These are phyloP conservation scores for Erysimum cheiri DNA, from an alignment of 441 rosid species.

Conservation along the genomic window DNA sequence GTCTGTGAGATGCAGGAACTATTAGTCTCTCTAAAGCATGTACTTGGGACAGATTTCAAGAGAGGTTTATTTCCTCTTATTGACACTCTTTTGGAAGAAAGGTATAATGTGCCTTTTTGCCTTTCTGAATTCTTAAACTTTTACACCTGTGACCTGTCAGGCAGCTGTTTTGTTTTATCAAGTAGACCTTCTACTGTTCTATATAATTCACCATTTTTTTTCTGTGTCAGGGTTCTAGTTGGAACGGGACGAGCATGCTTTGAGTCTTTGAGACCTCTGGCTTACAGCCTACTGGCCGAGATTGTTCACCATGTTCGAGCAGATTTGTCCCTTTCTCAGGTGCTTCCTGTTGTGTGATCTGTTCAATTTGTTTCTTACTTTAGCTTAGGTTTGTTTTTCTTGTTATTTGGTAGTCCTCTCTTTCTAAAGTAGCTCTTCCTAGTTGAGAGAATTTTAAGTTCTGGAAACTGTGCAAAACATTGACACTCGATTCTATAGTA, in stretches of 20 bases:
- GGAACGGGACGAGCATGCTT: constrained; percentile 98
- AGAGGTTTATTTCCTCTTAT: constrained; percentile 97
- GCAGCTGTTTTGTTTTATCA: constrained; percentile 30
- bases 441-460: constrained; percentile 15
- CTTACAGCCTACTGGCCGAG: constrained; percentile 97
- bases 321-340: constrained; percentile 93
- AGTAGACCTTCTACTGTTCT: constrained; percentile 24
- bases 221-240: constrained; percentile 76
- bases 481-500: constrained; percentile 6
- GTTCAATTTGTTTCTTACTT: constrained; percentile 19
- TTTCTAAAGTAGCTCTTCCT: constrained; percentile 20
- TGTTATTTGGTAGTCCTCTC: constrained; percentile 23
- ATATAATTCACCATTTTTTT: not conserved
- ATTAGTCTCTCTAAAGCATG: constrained; percentile 94
- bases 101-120: constrained; percentile 51
- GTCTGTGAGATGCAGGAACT: constrained; percentile 74
- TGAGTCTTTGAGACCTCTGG: constrained; percentile 97
- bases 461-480: constrained; percentile 14
- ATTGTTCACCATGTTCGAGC: constrained; percentile 98
- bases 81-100: constrained; percentile 91
- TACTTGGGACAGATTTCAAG: constrained; percentile 97
- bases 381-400: not conserved
- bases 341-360: constrained; percentile 39
- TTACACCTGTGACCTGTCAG: constrained; percentile 18
- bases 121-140: constrained; percentile 23